Base-by-base conservation (phyloP, 768 basidiomycete species). In the Boletus rufocinnamomeus region DNA sequence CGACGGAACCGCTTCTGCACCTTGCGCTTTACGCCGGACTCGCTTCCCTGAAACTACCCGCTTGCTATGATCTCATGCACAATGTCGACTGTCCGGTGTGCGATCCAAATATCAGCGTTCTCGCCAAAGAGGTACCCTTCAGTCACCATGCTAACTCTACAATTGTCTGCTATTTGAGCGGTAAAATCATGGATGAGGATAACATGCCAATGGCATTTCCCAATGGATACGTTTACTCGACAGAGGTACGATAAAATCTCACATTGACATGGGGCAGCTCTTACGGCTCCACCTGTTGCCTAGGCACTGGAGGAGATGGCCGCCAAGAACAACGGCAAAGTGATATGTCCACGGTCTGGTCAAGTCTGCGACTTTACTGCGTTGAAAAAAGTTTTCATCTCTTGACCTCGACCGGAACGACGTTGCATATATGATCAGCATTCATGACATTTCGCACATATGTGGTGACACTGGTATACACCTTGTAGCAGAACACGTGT, bases 121-220 rank as follows among this genome's bases (percentile, higher is more conserved):
- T 99, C 9, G 93, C 91, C 14, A 78, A 81, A 56, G 91, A 94
- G 62, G 93, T 98, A 0, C 95, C 97, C 1, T 87, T 84, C 69
- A 92, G 91, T 64, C 95, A 98, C 75, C 95, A 98, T 70, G 86
- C 89, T 41, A 98, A 96, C 69, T 96, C 94, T 23, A 96, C 93
- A 0, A 92, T 99, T 54, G 95, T 98, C 17, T 98, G 97, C 69
- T 76, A 86, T 52, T 82, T 98, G 67, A 93, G 84, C 61, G 95
- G 96, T 27, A 87, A 88, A 71, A 95, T 98, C 56, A 96, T 98
- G 89, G 91, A 97, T 66, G 95, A 87, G 63, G 87, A 94, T 69
- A 95, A 95, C 66, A 87, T 89, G 80, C 93, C 95, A 0, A 83
- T 97, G 87, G 89, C 86, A 14, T 92, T 97, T 64, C 90, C 94